A percentile compares a stretch with the other conserved stretches of the same genome.
These are phyloP conservation scores for Dactylorhiza incarnata DNA, from an alignment of 106 monocot species.

Conservation along the genomic window DNA sequence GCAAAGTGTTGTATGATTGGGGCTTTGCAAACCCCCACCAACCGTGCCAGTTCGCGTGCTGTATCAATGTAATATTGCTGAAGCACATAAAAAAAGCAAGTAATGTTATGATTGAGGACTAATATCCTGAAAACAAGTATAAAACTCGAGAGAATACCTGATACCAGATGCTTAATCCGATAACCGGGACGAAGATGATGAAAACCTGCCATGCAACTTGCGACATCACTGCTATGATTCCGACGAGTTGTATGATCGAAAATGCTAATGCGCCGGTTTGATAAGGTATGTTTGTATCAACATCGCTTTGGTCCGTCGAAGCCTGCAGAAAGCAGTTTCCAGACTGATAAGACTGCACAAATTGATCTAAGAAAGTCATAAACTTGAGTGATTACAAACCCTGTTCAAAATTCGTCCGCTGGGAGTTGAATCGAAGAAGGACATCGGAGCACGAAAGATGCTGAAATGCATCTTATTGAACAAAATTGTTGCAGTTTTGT, in stretches of 20 bases:
- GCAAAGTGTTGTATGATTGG: conserved; percentile 85
- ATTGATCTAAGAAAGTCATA: not conserved
- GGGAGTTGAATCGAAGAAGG: conserved; percentile 93
- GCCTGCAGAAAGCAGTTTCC: conserved; percentile 28
- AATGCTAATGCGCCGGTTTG: conserved; percentile 56
- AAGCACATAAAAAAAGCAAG: conserved; percentile 2
- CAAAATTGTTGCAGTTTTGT: conserved; percentile 62
- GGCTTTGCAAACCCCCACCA: conserved; percentile 65
- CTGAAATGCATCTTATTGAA: conserved; percentile 58
- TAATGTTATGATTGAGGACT: not conserved
- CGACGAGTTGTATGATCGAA: conserved; percentile 70
- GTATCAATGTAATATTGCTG: conserved; percentile 74
- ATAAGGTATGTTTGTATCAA: conserved; percentile 39
- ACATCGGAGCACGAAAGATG: conserved; percentile 65
- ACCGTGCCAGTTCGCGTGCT: conserved; percentile 57
- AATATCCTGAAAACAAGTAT: not conserved
- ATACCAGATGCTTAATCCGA: conserved; percentile 63
- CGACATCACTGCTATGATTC: conserved; percentile 79
- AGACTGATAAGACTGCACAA: not conserved
- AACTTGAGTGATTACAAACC: conserved; percentile 25
- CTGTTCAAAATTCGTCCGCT: conserved; percentile 81
- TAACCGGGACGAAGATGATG: conserved; percentile 67
- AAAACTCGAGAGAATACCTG: conserved; percentile 38
- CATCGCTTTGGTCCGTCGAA: conserved; percentile 78
- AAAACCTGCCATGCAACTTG: conserved; percentile 93